These are phyloP conservation scores for Globisporangium perplexum DNA, from an alignment of 352 stramenopile genomes.

Conservation along the genomic window DNA sequence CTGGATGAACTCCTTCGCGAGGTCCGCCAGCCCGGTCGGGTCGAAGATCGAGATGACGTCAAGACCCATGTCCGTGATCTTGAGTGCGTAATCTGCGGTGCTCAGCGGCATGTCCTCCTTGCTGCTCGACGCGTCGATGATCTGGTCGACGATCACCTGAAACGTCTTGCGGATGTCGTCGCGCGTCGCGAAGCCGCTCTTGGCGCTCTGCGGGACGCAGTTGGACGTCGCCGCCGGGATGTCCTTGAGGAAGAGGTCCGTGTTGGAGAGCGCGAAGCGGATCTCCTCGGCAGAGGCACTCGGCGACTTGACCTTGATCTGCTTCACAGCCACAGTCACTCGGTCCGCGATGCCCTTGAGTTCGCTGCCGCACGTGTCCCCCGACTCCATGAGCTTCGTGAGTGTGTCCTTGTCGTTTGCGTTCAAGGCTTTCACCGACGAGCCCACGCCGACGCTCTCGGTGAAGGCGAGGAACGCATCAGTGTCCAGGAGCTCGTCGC, in stretches of 20 bases:
- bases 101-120: slow-evolving; percentile 23
- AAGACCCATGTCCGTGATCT: slow-evolving; percentile 33
- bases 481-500: slow-evolving; percentile 29
- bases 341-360: slow-evolving; percentile 41
- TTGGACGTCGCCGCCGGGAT: slow-evolving; percentile 35
- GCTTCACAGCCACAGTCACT: slow-evolving; percentile 27
- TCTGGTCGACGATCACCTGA: slow-evolving; percentile 47
- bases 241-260: slow-evolving; percentile 36
- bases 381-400: too few species aligned
- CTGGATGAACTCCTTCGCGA: slow-evolving; percentile 49
- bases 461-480: slow-evolving; percentile 16
- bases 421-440: slow-evolving; percentile 25
- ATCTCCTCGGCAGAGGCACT: slow-evolving; percentile 29
- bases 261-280: slow-evolving; percentile 30
- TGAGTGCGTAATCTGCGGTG: slow-evolving; percentile 30
- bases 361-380: slow-evolving; percentile 37
- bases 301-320: slow-evolving; percentile 24
- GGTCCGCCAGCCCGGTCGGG: slow-evolving; percentile 35
- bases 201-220: slow-evolving; percentile 33
- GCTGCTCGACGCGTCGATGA: slow-evolving; percentile 30
- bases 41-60: slow-evolving; percentile 36
- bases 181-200: slow-evolving; percentile 30
- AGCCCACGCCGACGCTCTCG: slow-evolving; percentile 1
- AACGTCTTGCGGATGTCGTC: slow-evolving; percentile 48
- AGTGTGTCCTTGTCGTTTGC: background rate